Evolutionary conservation across 2,329 filamentous ascomycete species (phyloP).

Genomic region (Cladophialophora yegresii): DNA sequence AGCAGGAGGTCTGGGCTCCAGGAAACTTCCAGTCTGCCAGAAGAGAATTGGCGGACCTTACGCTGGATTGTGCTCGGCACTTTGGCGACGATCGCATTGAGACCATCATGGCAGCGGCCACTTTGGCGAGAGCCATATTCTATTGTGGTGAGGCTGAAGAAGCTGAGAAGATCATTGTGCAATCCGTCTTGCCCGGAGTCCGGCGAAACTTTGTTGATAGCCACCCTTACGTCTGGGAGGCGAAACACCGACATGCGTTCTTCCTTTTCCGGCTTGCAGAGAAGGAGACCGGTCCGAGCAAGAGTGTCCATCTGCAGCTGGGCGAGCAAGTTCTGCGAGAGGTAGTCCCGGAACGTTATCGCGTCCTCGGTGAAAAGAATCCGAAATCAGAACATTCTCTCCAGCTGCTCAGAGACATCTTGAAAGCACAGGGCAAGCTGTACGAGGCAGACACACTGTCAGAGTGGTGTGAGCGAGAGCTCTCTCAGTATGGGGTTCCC

Average conservation of each 20-base stretch:
- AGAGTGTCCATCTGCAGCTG: constrained; percentile 6
- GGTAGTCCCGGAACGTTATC: constrained; percentile 22
- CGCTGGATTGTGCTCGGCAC: constrained; percentile 12
- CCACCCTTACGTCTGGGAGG: constrained; percentile 31
- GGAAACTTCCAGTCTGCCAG: constrained; percentile 16
- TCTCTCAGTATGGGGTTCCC: constrained; percentile 1
- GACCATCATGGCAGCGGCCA: constrained; percentile 26
- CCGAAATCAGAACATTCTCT: constrained; percentile 25
- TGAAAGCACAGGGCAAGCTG: constrained; percentile 18
- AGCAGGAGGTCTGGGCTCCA: constrained; percentile 8
- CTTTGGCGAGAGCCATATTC: constrained; percentile 24
- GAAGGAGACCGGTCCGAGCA: constrained; percentile 11
- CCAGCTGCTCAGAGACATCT: constrained; percentile 18
- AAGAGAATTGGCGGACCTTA: constrained; percentile 14
- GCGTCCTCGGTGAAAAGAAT: constrained; percentile 23
- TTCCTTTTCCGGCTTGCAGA: constrained; percentile 25
- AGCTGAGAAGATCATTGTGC: constrained; percentile 21
- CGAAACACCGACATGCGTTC: constrained; percentile 29
- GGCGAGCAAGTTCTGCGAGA: constrained; percentile 28
- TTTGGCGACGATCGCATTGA: constrained; percentile 26
- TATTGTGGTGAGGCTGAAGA: constrained; percentile 16
- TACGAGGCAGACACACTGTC: constrained; percentile 21
- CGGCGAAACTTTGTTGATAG: constrained; percentile 22
- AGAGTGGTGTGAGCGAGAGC: constrained; percentile 22
- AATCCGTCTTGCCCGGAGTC: constrained; percentile 18